These are phyloP conservation scores for Fragilariopsis cylindrus DNA, from an alignment of 108 stramenopile species.

Conservation along the genomic window DNA sequence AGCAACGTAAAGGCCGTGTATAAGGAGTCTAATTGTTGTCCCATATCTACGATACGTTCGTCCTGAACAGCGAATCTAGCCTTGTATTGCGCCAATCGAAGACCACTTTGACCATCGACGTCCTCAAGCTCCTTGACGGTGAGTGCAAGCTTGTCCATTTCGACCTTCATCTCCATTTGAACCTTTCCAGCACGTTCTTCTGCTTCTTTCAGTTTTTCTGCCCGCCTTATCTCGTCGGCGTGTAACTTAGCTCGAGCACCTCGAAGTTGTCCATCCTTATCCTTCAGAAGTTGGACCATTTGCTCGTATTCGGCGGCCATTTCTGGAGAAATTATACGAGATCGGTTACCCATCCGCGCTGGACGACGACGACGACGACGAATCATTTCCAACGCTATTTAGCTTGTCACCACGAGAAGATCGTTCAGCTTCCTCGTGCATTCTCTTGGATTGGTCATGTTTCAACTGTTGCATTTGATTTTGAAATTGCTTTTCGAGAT, in stretches of 20 bases:
- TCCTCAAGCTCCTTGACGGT: slow-evolving; percentile 34
- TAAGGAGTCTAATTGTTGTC: slow-evolving; percentile 67
- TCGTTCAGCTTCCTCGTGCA: slow-evolving; percentile 20
- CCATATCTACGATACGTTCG: slow-evolving; percentile 66
- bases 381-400: background rate
- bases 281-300: slow-evolving; percentile 27
- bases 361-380: background rate
- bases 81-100: slow-evolving; percentile 58
- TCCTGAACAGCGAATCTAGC: slow-evolving; percentile 60
- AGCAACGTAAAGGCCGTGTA: slow-evolving; percentile 67
- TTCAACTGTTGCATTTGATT: slow-evolving; percentile 24
- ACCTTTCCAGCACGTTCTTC: slow-evolving; percentile 8
- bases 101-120: slow-evolving; percentile 43
- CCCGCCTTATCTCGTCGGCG: slow-evolving; percentile 21
- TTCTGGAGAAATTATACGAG: slow-evolving; percentile 14
- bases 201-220: slow-evolving; percentile 12
- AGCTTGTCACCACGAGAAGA: background rate
- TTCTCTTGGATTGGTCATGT: slow-evolving; percentile 20
- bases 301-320: slow-evolving; percentile 30
- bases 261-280: slow-evolving; percentile 29
- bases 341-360: background rate
- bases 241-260: slow-evolving; percentile 12
- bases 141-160: slow-evolving; percentile 41
- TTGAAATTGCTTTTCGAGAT: slow-evolving; percentile 20
- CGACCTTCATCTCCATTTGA: slow-evolving; percentile 33